These are phyloP conservation scores for Didymellaceae sp. DNA, from an alignment of 2,329 filamentous ascomycete genomes.

Conservation along the genomic window DNA sequence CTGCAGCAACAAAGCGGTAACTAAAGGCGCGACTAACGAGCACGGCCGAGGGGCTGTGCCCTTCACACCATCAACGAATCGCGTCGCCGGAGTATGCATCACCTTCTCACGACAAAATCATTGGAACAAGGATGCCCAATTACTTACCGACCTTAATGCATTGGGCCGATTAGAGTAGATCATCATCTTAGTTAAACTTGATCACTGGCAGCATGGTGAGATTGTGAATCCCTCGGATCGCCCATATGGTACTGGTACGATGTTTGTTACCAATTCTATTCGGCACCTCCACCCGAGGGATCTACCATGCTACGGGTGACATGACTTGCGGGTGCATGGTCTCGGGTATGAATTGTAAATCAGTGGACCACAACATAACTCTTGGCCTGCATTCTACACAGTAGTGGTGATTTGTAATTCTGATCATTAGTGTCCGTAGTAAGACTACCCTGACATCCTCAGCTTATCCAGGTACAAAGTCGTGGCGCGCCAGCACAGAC, in stretches of 20 bases:
- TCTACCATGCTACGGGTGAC: too few relatives aligned
- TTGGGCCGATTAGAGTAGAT: conserved; percentile 3
- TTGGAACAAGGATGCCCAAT: background rate
- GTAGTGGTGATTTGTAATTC: too few relatives aligned
- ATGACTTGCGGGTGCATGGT: too few relatives aligned
- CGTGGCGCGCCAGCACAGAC: too few relatives aligned
- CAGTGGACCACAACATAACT: too few relatives aligned
- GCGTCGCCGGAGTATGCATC: background rate
- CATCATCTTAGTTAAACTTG: background rate
- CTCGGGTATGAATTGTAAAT: too few relatives aligned
- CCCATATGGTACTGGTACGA: background rate
- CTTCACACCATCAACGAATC: background rate
- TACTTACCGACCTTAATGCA: background rate
- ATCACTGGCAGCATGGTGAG: background rate
- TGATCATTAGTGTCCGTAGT: too few relatives aligned
- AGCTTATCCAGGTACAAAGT: too few relatives aligned
- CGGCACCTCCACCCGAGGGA: background rate
- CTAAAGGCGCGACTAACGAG: background rate
- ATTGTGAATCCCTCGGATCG: background rate
- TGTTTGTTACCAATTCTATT: background rate
- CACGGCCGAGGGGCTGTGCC: background rate
- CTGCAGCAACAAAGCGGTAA: background rate
- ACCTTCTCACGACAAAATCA: too few relatives aligned
- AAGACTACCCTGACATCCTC: too few relatives aligned
- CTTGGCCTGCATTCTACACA: too few relatives aligned